Conservation (phyloP, 352 stramenopile genomes). For the Aphanomyces invadans region DNA sequence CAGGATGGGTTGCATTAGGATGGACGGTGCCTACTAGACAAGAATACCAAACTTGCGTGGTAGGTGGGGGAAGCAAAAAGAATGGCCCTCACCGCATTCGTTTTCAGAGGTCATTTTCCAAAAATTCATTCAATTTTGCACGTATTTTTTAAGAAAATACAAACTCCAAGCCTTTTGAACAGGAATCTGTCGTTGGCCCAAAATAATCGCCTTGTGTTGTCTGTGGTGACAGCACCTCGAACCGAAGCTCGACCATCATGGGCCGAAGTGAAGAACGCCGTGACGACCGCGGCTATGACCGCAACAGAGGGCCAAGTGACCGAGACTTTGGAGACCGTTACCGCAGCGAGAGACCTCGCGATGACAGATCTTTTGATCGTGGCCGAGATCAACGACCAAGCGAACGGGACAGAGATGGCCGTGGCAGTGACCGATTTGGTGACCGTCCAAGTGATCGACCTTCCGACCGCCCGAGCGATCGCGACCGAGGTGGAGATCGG, state of each 20-base stretch:
- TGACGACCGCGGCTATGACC: slow-evolving; percentile 4
- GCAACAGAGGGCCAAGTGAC: neutral
- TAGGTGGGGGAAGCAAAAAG: neutral
- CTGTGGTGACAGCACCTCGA: slow-evolving; percentile 11
- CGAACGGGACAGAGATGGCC: slow-evolving; percentile 15
- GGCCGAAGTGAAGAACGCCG: slow-evolving; percentile 12
- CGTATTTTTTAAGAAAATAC: slow-evolving; percentile 13
- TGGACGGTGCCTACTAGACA: slow-evolving; percentile 64
- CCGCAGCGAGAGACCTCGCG: slow-evolving; percentile 93
- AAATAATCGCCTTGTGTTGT: neutral
- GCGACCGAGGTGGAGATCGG: slow-evolving; percentile 17
- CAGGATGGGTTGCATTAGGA: slow-evolving; percentile 92
- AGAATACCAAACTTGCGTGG: neutral
- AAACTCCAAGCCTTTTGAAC: neutral
- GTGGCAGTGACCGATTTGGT: slow-evolving; percentile 23
- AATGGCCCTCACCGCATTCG: neutral
- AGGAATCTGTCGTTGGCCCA: neutral
- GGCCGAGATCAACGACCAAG: slow-evolving; percentile 55
- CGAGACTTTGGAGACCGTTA: slow-evolving; percentile 6
- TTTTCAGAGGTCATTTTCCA: neutral
- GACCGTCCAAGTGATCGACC: slow-evolving; percentile 14
- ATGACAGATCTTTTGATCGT: slow-evolving; percentile 88
- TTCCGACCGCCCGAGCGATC: neutral
- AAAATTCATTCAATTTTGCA: neutral
- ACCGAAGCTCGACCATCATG: slow-evolving; percentile 2